These are phyloP conservation scores for Discostella stelligera DNA, from an alignment of 352 stramenopile genomes.

Conservation along the genomic window DNA sequence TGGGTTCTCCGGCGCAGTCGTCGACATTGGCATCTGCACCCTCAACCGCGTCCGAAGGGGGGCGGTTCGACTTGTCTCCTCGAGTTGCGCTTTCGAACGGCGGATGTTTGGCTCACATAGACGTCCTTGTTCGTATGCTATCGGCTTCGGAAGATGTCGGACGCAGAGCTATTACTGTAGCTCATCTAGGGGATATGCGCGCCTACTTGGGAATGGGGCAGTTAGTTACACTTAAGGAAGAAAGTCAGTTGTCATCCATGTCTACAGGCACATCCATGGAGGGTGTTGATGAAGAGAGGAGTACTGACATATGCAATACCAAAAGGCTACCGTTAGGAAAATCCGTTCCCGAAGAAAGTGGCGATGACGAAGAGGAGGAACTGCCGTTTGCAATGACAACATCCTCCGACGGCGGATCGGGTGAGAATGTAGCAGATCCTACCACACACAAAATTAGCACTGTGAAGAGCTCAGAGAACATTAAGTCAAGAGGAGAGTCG, in stretches of 20 bases:
- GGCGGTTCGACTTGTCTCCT: conserved; percentile 47
- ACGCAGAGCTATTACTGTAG: conserved; percentile 76
- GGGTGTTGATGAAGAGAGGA: conserved; percentile 67
- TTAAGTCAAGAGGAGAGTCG: conserved; percentile 35
- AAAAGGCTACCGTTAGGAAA: conserved; percentile 27
- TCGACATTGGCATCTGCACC: conserved; percentile 17
- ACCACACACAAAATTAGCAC: conserved; percentile 46
- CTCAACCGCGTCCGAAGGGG: conserved; percentile 23
- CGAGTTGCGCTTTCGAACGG: conserved; percentile 34
- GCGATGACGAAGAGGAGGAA: conserved; percentile 70
- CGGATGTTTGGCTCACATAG: conserved; percentile 65
- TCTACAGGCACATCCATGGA: conserved; percentile 74
- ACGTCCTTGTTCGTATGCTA: conserved; percentile 70
- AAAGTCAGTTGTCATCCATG: conserved; percentile 56
- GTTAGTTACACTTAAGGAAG: conserved; percentile 43
- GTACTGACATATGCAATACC: conserved; percentile 25
- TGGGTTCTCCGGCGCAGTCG: conserved; percentile 36
- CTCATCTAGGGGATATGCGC: conserved; percentile 79
- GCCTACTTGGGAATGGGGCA: conserved; percentile 79
- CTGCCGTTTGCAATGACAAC: conserved; percentile 79
- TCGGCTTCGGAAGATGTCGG: conserved; percentile 80
- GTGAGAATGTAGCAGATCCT: conserved; percentile 28
- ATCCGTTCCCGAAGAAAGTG: conserved; percentile 40
- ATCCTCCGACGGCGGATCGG: conserved; percentile 53
- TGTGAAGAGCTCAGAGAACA: conserved; percentile 35